phyloP scores from a whole-genome alignment of 495 filamentous ascomycete species.

The Stereocaulon alpinum region DNA sequence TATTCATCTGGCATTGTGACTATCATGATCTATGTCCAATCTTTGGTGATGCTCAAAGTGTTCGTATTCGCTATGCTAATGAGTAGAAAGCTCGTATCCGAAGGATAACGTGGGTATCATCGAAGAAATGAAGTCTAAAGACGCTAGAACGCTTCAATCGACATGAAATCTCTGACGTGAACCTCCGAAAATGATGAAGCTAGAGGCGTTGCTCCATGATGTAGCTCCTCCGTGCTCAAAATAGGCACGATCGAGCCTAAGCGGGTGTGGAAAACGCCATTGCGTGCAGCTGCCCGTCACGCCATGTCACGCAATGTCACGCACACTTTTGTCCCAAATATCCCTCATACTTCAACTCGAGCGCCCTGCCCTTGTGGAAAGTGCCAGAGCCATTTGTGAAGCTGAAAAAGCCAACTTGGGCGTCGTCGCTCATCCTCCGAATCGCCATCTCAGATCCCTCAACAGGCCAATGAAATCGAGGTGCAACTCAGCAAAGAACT shows the following conservation, averaged over 20 bases:
- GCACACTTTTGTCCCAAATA: neutral
- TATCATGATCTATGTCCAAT: neutral
- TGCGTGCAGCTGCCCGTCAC: neutral
- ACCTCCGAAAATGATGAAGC: neutral
- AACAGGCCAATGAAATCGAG: slow-evolving; percentile 64
- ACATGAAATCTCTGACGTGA: neutral
- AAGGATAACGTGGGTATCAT: slow-evolving; percentile 11
- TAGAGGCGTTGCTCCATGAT: neutral
- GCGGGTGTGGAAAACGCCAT: neutral
- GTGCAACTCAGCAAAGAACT: slow-evolving; percentile 85
- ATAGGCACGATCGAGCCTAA: no score
- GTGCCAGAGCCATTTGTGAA: neutral
- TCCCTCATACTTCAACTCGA: no score
- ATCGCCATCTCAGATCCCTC: slow-evolving; percentile 50
- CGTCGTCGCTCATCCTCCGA: slow-evolving; percentile 22
- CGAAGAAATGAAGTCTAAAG: slow-evolving; percentile 6
- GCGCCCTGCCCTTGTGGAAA: no score
- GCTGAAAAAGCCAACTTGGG: neutral
- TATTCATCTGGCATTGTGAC: neutral
- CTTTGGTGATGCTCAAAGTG: neutral
- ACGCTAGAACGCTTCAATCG: neutral
- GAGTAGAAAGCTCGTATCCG: neutral
- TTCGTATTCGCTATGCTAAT: neutral
- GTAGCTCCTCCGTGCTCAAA: no score
- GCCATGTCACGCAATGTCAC: neutral